phyloP scores from a whole-genome alignment of 768 basidiomycete species.

The Leucocoprinus birnbaumii region DNA sequence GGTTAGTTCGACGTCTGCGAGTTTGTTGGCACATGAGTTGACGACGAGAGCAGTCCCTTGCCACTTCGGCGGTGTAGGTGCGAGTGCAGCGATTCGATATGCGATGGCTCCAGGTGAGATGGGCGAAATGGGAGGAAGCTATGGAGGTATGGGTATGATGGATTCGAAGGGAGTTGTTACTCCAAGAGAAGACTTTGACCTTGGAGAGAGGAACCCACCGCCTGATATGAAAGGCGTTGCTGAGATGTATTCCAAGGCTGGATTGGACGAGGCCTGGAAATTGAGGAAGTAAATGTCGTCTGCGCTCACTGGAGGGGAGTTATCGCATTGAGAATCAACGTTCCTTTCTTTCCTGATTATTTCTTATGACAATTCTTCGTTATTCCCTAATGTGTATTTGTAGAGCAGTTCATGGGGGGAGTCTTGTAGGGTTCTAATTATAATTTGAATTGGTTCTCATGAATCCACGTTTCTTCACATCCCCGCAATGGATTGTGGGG shows the following conservation, averaged over 20 bases:
- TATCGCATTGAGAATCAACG: not conserved
- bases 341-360: too few species aligned
- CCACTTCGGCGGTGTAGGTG: constrained; percentile 41
- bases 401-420: not conserved
- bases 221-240: constrained; percentile 37
- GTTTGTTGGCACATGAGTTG: constrained; percentile 34
- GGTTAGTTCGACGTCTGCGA: constrained; percentile 41
- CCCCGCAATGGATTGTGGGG: too few species aligned
- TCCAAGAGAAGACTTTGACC: constrained; percentile 35
- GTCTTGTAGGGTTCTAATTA: not conserved
- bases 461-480: too few species aligned
- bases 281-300: constrained; percentile 34
- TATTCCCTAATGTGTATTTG: not conserved
- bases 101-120: constrained; percentile 42
- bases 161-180: constrained; percentile 33
- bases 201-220: constrained; percentile 44
- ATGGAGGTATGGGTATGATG: constrained; percentile 40
- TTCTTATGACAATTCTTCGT: not conserved
- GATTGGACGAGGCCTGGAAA: constrained; percentile 46
- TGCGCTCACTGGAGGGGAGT: not conserved
- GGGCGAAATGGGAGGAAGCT: constrained; percentile 37
- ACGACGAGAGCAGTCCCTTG: constrained; percentile 40
- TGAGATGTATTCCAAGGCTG: constrained; percentile 43
- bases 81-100: constrained; percentile 44
- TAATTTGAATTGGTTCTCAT: not conserved